Percentiles rank a stretch among this genome's conserved stretches.
phyloP scores from a whole-genome alignment of 768 basidiomycete genomes.

The Suillus cothurnatus region DNA sequence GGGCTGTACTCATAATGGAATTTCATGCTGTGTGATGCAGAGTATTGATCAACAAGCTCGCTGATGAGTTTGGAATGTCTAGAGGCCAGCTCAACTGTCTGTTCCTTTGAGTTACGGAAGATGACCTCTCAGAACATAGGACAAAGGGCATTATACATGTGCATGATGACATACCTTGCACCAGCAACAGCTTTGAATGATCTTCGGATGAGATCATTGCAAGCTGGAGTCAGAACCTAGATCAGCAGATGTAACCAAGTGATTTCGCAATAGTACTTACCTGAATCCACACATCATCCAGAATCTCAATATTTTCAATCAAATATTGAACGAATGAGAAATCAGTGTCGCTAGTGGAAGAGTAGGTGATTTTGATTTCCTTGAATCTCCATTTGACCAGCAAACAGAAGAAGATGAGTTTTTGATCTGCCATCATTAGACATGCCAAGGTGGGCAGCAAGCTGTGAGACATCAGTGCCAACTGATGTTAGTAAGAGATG shows the following conservation, averaged over 20 bases:
- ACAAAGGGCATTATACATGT: no score
- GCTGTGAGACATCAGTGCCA: no score
- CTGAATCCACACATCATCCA: constrained; percentile 97
- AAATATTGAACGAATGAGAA: no score
- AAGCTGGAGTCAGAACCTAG: constrained; percentile 94
- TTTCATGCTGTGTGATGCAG: constrained; percentile 78
- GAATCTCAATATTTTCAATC: constrained; percentile 81
- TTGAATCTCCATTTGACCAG: no score
- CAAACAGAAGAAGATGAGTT: no score
- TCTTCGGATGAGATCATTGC: constrained; percentile 90
- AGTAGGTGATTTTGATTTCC: no score
- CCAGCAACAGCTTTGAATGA: constrained; percentile 91
- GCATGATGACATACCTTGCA: constrained; percentile 85
- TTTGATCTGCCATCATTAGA: constrained; percentile 97
- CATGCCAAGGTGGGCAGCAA: constrained; percentile 95
- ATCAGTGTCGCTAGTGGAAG: no score
- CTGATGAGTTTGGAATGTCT: constrained; percentile 87
- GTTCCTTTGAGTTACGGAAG: constrained; percentile 90
- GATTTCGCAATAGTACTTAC: constrained; percentile 45
- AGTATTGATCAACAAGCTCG: constrained; percentile 83
- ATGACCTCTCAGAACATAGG: constrained; percentile 91
- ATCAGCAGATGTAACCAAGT: not conserved
- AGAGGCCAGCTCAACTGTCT: constrained; percentile 87
- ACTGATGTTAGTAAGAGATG: no score
- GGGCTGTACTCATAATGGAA: constrained; percentile 99